Evolutionary conservation across 257 asterid genomes (phyloP).

Genomic region (Jaltomata sinuosa): DNA sequence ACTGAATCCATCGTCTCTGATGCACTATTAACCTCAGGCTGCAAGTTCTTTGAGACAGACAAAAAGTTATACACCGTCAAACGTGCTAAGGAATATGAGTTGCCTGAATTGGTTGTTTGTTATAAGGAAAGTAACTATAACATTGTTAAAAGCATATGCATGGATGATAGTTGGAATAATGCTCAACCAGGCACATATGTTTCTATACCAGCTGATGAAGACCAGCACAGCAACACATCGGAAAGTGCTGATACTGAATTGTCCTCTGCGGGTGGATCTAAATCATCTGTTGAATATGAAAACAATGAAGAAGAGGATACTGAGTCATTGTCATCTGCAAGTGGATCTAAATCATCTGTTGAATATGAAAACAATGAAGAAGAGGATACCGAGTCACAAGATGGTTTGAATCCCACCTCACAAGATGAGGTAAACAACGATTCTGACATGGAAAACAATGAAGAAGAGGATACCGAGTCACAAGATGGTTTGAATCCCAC

Average conservation of each 20-base stretch:
- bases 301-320: background rate
- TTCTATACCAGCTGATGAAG: constrained; percentile 19
- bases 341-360: constrained; percentile 7
- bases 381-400: constrained; percentile 19
- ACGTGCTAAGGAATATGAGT: constrained; percentile 37
- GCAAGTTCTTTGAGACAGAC: constrained; percentile 16
- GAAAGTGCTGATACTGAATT: constrained; percentile 19
- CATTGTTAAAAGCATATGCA: constrained; percentile 54
- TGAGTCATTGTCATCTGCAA: constrained; percentile 21
- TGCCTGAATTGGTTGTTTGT: constrained; percentile 50
- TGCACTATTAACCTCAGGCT: constrained; percentile 6
- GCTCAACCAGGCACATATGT: constrained; percentile 11
- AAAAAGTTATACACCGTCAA: constrained; percentile 27
- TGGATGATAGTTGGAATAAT: constrained; percentile 44
- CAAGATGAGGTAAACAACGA: constrained; percentile 8
- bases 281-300: constrained; percentile 9
- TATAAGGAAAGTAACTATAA: constrained; percentile 38
- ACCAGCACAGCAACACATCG: constrained; percentile 4
- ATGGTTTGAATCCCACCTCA: background rate
- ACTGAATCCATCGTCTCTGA: constrained; percentile 16
- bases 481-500: too few relatives aligned
- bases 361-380: constrained; percentile 2
- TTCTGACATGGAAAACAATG: background rate
- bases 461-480: too few relatives aligned
- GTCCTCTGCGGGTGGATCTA: constrained; percentile 15